Evolutionary conservation across 768 basidiomycete species (phyloP).

Genomic region (Rhodosporidiobolus odoratus): DNA sequence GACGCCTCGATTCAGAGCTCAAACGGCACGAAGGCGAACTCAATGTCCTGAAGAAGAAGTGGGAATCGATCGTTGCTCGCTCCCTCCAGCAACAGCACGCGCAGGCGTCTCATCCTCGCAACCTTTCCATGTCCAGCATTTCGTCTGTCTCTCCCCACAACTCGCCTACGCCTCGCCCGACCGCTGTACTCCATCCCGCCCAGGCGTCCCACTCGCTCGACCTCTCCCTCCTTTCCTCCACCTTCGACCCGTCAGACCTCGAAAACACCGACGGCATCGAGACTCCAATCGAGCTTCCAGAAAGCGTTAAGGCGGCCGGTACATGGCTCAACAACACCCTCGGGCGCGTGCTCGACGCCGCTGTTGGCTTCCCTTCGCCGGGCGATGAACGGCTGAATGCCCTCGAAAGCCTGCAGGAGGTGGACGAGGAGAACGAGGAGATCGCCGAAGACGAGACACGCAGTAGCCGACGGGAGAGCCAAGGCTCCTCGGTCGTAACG

Average conservation of each 20-base stretch:
- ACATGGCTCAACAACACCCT: constrained; percentile 28
- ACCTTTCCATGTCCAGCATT: constrained; percentile 7
- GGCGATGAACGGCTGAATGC: background rate
- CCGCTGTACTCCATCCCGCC: background rate
- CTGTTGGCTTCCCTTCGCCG: constrained; percentile 16
- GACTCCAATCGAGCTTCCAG: constrained; percentile 4
- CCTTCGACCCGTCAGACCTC: constrained; percentile 11
- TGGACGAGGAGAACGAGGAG: constrained; percentile 13
- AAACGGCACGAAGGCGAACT: constrained; percentile 41
- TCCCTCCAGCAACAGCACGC: constrained; percentile 14
- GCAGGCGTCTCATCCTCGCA: constrained; percentile 4
- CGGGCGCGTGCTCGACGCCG: constrained; percentile 26
- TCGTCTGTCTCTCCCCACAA: constrained; percentile 15
- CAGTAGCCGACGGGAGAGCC: background rate
- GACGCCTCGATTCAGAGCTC: constrained; percentile 29
- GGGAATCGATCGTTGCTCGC: constrained; percentile 38
- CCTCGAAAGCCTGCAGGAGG: constrained; percentile 1
- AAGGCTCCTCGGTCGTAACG: constrained; percentile 2
- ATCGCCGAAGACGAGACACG: background rate
- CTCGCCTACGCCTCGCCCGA: constrained; percentile 5
- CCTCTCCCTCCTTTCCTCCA: constrained; percentile 27
- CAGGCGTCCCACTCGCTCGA: constrained; percentile 20
- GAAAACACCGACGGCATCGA: background rate
- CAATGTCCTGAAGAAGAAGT: constrained; percentile 36
- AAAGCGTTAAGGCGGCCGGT: constrained; percentile 28